Base-by-base conservation (phyloP, 805 yeast species). In the Wickerhamomyces bisporus region DNA sequence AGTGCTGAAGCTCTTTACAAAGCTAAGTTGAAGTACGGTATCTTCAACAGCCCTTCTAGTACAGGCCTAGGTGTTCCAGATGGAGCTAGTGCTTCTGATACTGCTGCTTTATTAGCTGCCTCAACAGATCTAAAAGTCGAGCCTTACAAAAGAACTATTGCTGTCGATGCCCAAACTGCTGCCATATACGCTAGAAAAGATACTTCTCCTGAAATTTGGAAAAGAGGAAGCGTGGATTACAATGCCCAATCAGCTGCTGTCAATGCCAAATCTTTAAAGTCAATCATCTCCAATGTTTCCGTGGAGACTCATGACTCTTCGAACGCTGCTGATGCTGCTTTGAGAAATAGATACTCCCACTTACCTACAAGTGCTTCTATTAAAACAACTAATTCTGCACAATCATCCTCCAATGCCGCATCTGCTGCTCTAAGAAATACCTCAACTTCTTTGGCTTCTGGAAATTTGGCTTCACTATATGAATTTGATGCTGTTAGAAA, bases 81-180 rank as follows among this genome's bases (percentile, higher is more conserved):
- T 41, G 69, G 75, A 30, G 50, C 57, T 9, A 40, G 44, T 17
- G 86, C 88, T 21, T 73, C 86, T 13, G 87, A 80, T 54, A 75
- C 83, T 6, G 91, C 94, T 34, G 93, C 93, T 1, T 64, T 81
- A 38, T 65, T 82, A 44, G 94, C 93, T 2, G 75, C 85, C 6
- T 73, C 79, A 11, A 62, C 83, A 3, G 84, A 79, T 57, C 66
- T 79, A 32, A 70, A 78, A 3, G 75, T 81, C 27, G 74, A 72
- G 44, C 78, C 86, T 12, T 83, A 81, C 57, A 80, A 77, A 57
- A 65, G 89, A 39, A 62, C 61, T 26, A 57, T 71, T 12, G 72
- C 79, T 14, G 68, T 80, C 7, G 86, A 77, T 37, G 86, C 86
- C 13, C 84, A 81, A 28, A 70, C 73, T 18, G 86, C 86, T 35